These are phyloP conservation scores for Ophiocordyceps australis DNA, from an alignment of 2,329 filamentous ascomycete species.

Conservation along the genomic window DNA sequence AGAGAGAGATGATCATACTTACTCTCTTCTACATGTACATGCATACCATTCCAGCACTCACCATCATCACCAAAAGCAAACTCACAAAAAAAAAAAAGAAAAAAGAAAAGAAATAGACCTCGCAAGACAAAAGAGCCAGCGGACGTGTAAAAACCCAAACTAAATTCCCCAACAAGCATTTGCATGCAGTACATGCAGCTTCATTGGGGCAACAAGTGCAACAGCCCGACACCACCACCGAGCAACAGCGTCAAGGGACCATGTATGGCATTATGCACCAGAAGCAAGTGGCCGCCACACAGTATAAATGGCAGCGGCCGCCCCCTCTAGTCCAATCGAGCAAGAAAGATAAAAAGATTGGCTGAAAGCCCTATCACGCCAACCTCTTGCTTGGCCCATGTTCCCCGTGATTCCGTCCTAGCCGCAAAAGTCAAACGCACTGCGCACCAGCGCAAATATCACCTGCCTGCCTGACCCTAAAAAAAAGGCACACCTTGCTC, in stretches of 20 bases:
- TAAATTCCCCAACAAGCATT: too few species aligned
- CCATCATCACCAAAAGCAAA: too few species aligned
- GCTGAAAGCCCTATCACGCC: constrained; percentile 13
- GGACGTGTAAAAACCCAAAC: too few species aligned
- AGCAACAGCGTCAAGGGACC: too few species aligned
- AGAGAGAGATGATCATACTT: too few species aligned
- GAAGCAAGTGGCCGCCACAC: constrained; percentile 8
- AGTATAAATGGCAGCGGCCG: constrained; percentile 5
- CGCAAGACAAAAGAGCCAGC: too few species aligned
- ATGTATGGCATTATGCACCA: constrained; percentile 5
- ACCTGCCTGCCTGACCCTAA: constrained; percentile 16
- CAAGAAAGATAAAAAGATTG: constrained; percentile 9
- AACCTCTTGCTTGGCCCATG: constrained; percentile 17
- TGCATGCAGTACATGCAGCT: too few species aligned
- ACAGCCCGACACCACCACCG: constrained; percentile 2
- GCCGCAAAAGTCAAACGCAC: constrained; percentile 14
- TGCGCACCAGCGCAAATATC: constrained; percentile 13
- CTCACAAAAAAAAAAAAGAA: too few species aligned
- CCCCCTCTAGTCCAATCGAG: constrained; percentile 8
- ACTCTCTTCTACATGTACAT: too few species aligned
- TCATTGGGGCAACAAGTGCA: constrained; percentile 3
- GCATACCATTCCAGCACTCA: too few species aligned
- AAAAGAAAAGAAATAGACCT: too few species aligned
- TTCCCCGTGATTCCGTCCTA: constrained; percentile 15
- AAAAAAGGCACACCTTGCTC: constrained; percentile 9